Evolutionary conservation across 768 basidiomycete species (phyloP), one percentile per base, ranked within the genome.

Genomic region (Rhodotorula paludigena): DNA sequence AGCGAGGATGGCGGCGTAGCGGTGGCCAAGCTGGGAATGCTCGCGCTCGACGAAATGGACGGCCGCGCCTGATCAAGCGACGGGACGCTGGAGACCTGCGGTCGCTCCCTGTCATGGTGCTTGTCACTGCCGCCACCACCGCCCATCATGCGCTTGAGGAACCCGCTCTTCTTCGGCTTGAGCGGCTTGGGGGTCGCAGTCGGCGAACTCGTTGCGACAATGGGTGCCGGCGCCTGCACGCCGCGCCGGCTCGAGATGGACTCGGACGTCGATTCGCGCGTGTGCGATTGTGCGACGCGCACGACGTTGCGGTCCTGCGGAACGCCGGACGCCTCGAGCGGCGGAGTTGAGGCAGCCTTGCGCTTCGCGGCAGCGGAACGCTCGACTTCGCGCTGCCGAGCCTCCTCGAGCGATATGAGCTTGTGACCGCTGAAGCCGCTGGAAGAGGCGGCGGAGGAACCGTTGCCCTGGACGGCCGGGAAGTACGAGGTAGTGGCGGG

Each of bases 101-200:
- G 33, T 15, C 51, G 49, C n/a, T n/a, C n/a, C n/a, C n/a, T n/a
- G 10, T 53, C 41, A 0, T 25, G 41, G 32, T 42, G n/a, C 55
- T 60, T 67, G 42, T 72, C 60, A 20, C 20, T 32, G 14, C 47
- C 57, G 21, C 61, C 54, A 18, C 28, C 49, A 8, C 57, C 65
- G n/a, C 66, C 66, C 70, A 72, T 72, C 66, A 72, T 72, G 25
- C 70, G 65, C 32, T 58, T 57, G 15, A 72, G 56, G 62, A 72
- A 72, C 20, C 70, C 70, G 45, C 58, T 61, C 59, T 64, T 67
- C 52, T 72, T 72, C 23, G 62, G 57, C 39, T 67, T 72, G 59
- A 68, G 51, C 33, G 42, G 38, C n/a, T 48, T 47, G 2, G 49
- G 15, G 9, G 53, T 20, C 35, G 33, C 38, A 2, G 14, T 35